Conservation (phyloP, 176 grass and related monocot species). For the Puccinellia tenuiflora region DNA sequence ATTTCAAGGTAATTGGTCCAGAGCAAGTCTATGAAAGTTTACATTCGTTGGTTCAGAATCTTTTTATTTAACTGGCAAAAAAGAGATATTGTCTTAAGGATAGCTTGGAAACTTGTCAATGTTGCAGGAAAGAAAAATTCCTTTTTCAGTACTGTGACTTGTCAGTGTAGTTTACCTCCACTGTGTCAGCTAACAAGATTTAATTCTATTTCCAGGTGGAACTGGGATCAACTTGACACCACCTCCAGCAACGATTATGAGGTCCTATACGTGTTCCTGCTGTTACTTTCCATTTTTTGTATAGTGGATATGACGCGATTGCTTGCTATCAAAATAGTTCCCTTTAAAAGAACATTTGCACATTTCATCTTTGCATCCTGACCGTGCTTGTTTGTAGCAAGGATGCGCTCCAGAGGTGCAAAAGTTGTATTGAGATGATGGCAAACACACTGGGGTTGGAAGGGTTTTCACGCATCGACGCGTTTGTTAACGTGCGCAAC, state of each 20-base stretch:
- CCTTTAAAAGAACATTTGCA: no score
- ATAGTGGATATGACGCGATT: no score
- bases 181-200: not conserved
- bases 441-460: slow-evolving; percentile 70
- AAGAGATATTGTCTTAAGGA: not conserved
- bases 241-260: slow-evolving; percentile 77
- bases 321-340: no score
- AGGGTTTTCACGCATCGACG: slow-evolving; percentile 84
- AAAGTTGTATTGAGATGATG: slow-evolving; percentile 54
- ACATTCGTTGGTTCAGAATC: not conserved
- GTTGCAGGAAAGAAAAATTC: not conserved
- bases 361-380: no score
- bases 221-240: slow-evolving; percentile 97
- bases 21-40: not conserved
- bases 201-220: slow-evolving; percentile 54
- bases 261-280: no score
- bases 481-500: slow-evolving; percentile 64
- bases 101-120: not conserved
- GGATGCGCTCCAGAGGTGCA: slow-evolving; percentile 67
- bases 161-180: not conserved
- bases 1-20: slow-evolving; percentile 64
- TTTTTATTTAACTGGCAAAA: not conserved
- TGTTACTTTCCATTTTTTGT: no score
- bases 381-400: slow-evolving; percentile 44
- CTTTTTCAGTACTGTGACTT: not conserved